Evolutionary conservation across 2,329 filamentous ascomycete species (phyloP).

Genomic region (Beauveria scarabaeidicola): DNA sequence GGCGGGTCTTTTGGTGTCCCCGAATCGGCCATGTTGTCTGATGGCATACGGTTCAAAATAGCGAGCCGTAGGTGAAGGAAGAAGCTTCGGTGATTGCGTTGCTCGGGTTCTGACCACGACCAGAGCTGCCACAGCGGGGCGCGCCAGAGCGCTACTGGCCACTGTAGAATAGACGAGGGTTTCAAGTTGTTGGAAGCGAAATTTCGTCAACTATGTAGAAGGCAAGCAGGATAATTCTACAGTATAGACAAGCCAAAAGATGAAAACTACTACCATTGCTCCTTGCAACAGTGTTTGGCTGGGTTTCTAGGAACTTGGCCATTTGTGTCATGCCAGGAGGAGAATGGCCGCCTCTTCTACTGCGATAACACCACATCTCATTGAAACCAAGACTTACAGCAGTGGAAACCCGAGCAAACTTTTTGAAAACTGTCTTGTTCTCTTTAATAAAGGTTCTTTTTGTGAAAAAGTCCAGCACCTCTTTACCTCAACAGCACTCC

Average conservation of each 20-base stretch:
- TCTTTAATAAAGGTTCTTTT: no score
- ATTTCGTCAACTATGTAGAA: no score
- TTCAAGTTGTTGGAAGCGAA: background rate
- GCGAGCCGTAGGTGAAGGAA: background rate
- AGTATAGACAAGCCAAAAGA: background rate
- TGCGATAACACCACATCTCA: no score
- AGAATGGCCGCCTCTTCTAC: no score
- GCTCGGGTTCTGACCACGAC: background rate
- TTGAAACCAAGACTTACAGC: no score
- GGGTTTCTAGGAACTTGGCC: no score
- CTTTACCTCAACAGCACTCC: background rate
- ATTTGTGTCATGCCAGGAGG: no score
- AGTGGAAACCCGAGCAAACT: no score
- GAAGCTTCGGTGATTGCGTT: background rate
- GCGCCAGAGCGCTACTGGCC: background rate
- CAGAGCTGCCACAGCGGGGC: constrained; percentile 4
- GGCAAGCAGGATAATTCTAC: background rate
- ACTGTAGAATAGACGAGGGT: background rate
- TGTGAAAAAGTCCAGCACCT: no score
- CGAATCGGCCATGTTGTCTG: constrained; percentile 24
- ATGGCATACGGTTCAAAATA: constrained; percentile 18
- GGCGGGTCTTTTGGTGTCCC: constrained; percentile 22
- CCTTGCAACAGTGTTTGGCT: no score
- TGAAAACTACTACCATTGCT: background rate
- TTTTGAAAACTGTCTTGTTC: no score